Base-by-base conservation (phyloP, 768 basidiomycete species). In the Termitomyces sp. region DNA sequence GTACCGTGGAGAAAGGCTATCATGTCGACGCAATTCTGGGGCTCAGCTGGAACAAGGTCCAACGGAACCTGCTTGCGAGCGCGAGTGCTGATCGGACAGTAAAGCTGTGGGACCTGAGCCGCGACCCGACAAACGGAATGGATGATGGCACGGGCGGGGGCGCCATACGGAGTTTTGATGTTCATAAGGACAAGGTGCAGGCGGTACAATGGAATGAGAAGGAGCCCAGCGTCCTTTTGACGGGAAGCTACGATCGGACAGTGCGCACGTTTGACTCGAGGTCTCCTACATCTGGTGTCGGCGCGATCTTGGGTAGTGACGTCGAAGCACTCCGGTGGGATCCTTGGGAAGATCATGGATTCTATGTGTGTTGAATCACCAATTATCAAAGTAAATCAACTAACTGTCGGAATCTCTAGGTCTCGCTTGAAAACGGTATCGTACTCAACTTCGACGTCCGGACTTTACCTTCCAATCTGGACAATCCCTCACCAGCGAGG, bases 261-360 rank as follows among this genome's bases (percentile, higher is more conserved):
- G 93, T 98, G n/a, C 80, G 93, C 60, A 89, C 91, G 30, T 98
- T 97, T 72, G 97, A 99, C 72, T 88, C 91, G 16, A 78, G 96
- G 52, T 84, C 94, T 1, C 91, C 91, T 0, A 86, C 86, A 48
- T 78, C 84, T 2, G 89, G 91, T 49, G 88, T 97, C 14, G 92
- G 90, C n/a, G 91, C 90, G 6, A 76, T 87, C 16, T 79, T 98
- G 7, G 93, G 89, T 2, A 88, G 92, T 58, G 97, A 98, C 71
- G 94, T 98, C 18, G 97, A 99, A 73, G 90, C 91, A 41, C 73
- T 98, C 43, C 76, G 87, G 63, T 99, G 97, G 96, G 96, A 99
- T 73, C 95, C 95, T 52, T 97, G 93, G 91, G 91, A 96, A 56
- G 80, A 81, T 5, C 83, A 87, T 62, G 83, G 83, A 2, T 96